Evolutionary conservation across 1,139 yeast genomes (phyloP).

Genomic region (Sugiyamaella japonica): DNA sequence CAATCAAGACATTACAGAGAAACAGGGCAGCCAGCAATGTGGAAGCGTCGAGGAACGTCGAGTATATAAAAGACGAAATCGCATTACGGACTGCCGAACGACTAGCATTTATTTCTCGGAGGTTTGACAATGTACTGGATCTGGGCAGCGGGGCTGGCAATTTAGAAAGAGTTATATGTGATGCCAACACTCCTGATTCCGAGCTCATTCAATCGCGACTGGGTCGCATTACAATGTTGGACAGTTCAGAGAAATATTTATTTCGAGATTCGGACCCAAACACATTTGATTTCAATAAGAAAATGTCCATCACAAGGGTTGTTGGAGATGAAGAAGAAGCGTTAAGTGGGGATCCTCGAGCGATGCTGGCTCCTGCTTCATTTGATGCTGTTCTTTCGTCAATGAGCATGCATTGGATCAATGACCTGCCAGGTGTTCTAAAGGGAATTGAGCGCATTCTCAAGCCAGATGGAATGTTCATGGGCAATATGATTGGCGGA

Average conservation of each 20-base stretch:
- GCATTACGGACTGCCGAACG: conserved; percentile 74
- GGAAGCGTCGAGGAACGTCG: conserved; percentile 57
- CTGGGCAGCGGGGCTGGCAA: conserved; percentile 75
- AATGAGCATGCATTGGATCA: conserved; percentile 80
- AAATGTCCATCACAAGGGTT: conserved; percentile 49
- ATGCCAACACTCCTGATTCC: conserved; percentile 48
- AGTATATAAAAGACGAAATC: conserved; percentile 73
- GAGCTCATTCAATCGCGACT: conserved; percentile 53
- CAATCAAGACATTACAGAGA: conserved; percentile 60
- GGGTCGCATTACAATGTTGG: conserved; percentile 64
- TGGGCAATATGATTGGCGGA: conserved; percentile 84
- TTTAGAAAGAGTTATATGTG: conserved; percentile 45
- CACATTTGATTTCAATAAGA: conserved; percentile 43
- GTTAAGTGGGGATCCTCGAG: conserved; percentile 21
- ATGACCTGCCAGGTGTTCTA: conserved; percentile 69
- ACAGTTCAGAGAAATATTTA: conserved; percentile 57
- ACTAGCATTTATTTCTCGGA: conserved; percentile 68
- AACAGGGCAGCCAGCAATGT: conserved; percentile 51
- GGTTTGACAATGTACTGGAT: conserved; percentile 61
- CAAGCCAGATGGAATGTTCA: conserved; percentile 78
- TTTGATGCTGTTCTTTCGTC: conserved; percentile 77
- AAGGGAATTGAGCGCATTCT: conserved; percentile 58
- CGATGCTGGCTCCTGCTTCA: conserved; percentile 34
- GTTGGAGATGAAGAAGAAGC: conserved; percentile 75
- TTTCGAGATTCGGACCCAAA: conserved; percentile 49